phyloP scores from a whole-genome alignment of 2,329 filamentous ascomycete genomes.

The Drechslera avenae region DNA sequence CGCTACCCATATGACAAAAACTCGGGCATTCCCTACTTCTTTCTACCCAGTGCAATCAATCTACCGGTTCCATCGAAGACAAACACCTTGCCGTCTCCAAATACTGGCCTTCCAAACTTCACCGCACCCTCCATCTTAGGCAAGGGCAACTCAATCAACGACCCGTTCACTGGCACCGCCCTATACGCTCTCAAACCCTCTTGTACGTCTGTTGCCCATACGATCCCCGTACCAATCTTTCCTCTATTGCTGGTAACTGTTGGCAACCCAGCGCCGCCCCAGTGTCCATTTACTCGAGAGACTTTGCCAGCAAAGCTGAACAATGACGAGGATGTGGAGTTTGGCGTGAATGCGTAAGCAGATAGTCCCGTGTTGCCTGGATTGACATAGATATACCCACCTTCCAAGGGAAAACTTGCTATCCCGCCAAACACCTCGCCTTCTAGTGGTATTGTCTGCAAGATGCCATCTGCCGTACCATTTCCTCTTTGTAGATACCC shows the following conservation, averaged over 20 bases:
- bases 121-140: slow-evolving; percentile 48
- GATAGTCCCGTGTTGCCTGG: slow-evolving; percentile 34
- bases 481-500: slow-evolving; percentile 29
- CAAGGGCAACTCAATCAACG: slow-evolving; percentile 43
- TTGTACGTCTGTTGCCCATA: slow-evolving; percentile 51
- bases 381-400: slow-evolving; percentile 39
- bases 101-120: slow-evolving; percentile 50
- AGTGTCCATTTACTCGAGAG: slow-evolving; percentile 27
- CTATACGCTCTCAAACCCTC: slow-evolving; percentile 49
- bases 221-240: slow-evolving; percentile 28
- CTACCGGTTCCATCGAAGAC: slow-evolving; percentile 25
- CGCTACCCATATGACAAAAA: too few species aligned
- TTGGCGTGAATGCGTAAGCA: slow-evolving; percentile 33
- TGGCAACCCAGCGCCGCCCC: slow-evolving; percentile 41
- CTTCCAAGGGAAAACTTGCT: slow-evolving; percentile 32
- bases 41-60: slow-evolving; percentile 14
- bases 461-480: slow-evolving; percentile 21
- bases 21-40: too few species aligned
- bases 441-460: slow-evolving; percentile 29
- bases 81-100: slow-evolving; percentile 45
- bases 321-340: slow-evolving; percentile 16
- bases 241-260: slow-evolving; percentile 49
- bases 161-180: slow-evolving; percentile 49
- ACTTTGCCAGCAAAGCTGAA: slow-evolving; percentile 40
- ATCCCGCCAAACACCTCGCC: slow-evolving; percentile 30